A percentile compares a stretch with the other conserved stretches of the same genome.
These are phyloP conservation scores for Cryptococcus sp. DNA, from an alignment of 1,284 basidiomycete genomes.

Conservation along the genomic window DNA sequence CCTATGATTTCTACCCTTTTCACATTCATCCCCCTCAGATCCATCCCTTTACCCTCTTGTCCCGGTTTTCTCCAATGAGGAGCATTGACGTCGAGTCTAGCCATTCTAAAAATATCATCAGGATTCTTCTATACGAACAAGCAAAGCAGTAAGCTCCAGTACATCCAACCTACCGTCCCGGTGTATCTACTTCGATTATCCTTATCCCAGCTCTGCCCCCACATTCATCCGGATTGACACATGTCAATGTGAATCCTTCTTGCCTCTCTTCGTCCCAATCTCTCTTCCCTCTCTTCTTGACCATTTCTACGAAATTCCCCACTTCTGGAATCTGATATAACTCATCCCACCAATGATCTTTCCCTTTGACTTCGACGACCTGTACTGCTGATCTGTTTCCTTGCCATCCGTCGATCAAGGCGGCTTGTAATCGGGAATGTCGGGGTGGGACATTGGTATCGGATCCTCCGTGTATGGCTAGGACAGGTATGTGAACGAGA, in stretches of 20 bases:
- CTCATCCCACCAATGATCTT: conserved; percentile 47
- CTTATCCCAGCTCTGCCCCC: conserved; percentile 44
- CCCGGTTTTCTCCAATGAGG: conserved; percentile 22
- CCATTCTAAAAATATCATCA: conserved; percentile 15
- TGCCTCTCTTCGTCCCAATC: conserved; percentile 19
- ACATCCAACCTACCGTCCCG: conserved; percentile 29
- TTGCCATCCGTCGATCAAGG: conserved; percentile 27
- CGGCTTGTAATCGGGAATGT: conserved; percentile 32
- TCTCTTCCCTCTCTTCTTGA: conserved; percentile 10
- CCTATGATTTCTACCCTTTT: conserved; percentile 21
- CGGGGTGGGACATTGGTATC: conserved; percentile 44
- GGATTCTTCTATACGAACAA: not conserved
- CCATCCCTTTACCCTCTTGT: conserved; percentile 8
- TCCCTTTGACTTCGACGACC: conserved; percentile 38
- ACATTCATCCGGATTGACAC: conserved; percentile 45
- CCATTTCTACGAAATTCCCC: conserved; percentile 22
- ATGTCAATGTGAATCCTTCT: conserved; percentile 41
- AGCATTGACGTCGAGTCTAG: conserved; percentile 37
- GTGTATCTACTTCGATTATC: conserved; percentile 43
- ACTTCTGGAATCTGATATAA: conserved; percentile 39
- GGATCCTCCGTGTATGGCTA: conserved; percentile 71
- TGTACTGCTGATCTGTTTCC: conserved; percentile 9
- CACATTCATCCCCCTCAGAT: conserved; percentile 31
- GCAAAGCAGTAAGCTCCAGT: not conserved
- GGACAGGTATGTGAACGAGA: conserved; percentile 58